Conservation (phyloP, 139 green algal species). For the Tetratostichococcus sp. region DNA sequence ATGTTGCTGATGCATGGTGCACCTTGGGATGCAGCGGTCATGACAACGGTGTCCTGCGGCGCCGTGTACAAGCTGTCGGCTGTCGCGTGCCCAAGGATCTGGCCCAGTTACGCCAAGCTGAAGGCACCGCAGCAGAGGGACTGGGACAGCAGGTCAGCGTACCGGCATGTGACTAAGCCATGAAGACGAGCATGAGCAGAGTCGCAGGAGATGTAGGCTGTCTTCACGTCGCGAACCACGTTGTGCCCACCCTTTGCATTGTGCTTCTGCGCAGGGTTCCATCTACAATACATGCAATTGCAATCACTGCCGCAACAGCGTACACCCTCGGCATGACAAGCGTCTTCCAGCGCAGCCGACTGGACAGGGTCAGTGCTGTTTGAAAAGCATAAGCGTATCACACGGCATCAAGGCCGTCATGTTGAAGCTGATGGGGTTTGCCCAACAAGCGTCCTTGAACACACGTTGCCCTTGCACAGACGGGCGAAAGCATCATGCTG, state of each 20-base stretch:
- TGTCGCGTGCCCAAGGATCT: not conserved
- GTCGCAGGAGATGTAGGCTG: too few relatives aligned
- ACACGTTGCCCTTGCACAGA: not conserved
- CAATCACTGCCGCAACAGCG: conserved; percentile 6
- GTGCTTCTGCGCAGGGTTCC: not conserved
- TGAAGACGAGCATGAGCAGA: too few relatives aligned
- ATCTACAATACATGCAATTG: conserved; percentile 14
- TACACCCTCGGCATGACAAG: conserved; percentile 7
- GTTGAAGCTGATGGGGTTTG: too few relatives aligned
- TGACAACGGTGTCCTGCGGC: not conserved
- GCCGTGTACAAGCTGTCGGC: not conserved
- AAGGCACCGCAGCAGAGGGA: conserved; percentile 5
- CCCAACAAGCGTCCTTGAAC: not conserved
- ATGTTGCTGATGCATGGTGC: too few relatives aligned
- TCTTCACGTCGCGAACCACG: too few relatives aligned
- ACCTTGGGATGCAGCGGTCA: not conserved
- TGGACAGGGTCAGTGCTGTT: not conserved
- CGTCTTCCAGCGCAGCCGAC: not conserved
- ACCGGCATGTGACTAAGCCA: too few relatives aligned
- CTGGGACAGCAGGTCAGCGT: conserved; percentile 19
- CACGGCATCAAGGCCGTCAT: too few relatives aligned
- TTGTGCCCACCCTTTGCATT: not conserved
- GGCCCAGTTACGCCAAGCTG: not conserved
- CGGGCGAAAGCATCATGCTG: conserved; percentile 1
- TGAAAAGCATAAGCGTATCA: too few relatives aligned